These are phyloP conservation scores for Cyberlindnera subsufficiens DNA, from an alignment of 805 yeast species.

Conservation along the genomic window DNA sequence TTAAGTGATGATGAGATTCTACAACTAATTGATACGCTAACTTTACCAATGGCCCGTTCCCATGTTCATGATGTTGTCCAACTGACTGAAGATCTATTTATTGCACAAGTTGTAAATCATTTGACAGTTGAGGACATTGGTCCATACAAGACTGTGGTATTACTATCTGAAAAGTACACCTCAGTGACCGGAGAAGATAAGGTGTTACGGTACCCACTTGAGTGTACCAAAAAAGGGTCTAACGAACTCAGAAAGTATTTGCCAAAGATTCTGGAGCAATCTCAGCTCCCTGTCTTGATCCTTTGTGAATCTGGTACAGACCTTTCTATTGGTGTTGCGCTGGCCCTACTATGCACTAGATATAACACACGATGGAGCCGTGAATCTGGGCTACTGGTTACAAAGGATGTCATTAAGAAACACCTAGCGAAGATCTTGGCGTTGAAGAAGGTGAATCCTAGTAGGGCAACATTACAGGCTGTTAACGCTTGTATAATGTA, in stretches of 20 bases:
- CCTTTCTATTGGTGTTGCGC: conserved; percentile 53
- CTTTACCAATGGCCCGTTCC: not conserved
- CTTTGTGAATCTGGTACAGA: conserved; percentile 65
- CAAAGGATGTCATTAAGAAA: conserved; percentile 49
- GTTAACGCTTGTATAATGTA: conserved; percentile 55
- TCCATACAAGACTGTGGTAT: conserved; percentile 3
- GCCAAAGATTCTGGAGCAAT: conserved; percentile 32
- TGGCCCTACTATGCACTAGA: conserved; percentile 43
- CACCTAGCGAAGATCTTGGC: conserved; percentile 48
- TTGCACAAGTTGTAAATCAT: conserved; percentile 19
- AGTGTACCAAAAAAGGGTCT: conserved; percentile 52
- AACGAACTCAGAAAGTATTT: conserved; percentile 47
- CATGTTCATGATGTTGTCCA: conserved; percentile 8
- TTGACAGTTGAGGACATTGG: conserved; percentile 1
- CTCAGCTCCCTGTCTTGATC: conserved; percentile 26
- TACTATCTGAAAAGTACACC: conserved; percentile 7
- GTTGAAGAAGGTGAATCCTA: conserved; percentile 57
- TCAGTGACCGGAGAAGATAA: not conserved
- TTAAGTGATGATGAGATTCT: conserved; percentile 27
- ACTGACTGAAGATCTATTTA: conserved; percentile 14
- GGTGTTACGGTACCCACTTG: not conserved
- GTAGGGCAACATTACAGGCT: conserved; percentile 71
- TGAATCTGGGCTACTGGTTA: conserved; percentile 18
- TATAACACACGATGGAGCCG: conserved; percentile 39
- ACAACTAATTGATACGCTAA: conserved; percentile 5